Conservation (phyloP, 345 rosid species). For the Gossypium arboreum region DNA sequence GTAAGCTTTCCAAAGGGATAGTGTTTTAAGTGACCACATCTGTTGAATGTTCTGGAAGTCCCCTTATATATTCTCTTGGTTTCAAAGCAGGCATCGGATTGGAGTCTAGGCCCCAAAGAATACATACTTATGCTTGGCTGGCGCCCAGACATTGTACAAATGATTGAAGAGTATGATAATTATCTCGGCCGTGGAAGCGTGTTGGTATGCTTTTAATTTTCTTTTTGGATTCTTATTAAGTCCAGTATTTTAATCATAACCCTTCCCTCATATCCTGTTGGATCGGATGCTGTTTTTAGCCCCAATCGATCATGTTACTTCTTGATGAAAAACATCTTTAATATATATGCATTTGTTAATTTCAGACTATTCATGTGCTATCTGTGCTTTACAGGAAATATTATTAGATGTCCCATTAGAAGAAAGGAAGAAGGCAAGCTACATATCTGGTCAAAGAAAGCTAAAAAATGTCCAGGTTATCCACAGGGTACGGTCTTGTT, state of each 20-base stretch:
- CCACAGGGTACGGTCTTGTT: constrained; percentile 51
- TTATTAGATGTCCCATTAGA: constrained; percentile 82
- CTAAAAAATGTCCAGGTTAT: constrained; percentile 58
- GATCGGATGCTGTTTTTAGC: neutral
- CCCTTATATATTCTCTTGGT: constrained; percentile 19
- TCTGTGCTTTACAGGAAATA: constrained; percentile 57
- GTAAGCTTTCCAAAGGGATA: constrained; percentile 34
- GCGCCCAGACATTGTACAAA: constrained; percentile 84
- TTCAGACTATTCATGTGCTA: constrained; percentile 8
- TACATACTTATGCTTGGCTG: constrained; percentile 87
- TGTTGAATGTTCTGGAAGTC: constrained; percentile 13
- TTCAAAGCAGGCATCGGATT: constrained; percentile 58
- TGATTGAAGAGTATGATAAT: constrained; percentile 90
- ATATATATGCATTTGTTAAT: neutral
- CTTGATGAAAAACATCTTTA: neutral
- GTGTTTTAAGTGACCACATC: constrained; percentile 11
- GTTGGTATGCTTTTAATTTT: constrained; percentile 49
- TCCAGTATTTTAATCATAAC: constrained; percentile 6
- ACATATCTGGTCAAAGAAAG: constrained; percentile 36
- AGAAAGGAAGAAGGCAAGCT: constrained; percentile 50
- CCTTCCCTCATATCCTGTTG: neutral
- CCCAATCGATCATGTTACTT: neutral
- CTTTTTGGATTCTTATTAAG: neutral
- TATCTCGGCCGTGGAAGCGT: constrained; percentile 95
- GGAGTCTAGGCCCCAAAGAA: constrained; percentile 70